phyloP scores from a whole-genome alignment of 306 rosid species.

The Dryas alaskensis region DNA sequence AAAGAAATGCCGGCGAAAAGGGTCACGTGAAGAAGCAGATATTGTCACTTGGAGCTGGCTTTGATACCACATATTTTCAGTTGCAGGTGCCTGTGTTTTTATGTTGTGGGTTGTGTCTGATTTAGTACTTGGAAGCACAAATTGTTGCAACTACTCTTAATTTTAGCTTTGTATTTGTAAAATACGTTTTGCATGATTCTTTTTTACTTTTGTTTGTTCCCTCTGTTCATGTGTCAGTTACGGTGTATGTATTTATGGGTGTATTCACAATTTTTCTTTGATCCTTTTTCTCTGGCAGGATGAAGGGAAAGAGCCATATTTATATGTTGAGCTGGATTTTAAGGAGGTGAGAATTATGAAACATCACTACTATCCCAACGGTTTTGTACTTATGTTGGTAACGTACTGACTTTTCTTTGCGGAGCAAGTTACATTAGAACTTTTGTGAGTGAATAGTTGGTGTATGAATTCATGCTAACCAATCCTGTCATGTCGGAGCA shows the following conservation, averaged over 20 bases:
- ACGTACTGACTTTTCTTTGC: conserved; percentile 10
- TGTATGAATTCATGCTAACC: conserved; percentile 18
- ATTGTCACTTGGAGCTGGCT: conserved; percentile 87
- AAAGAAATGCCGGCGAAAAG: conserved; percentile 28
- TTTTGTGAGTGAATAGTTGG: conserved; percentile 8
- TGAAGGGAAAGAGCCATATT: conserved; percentile 72
- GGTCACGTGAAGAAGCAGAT: conserved; percentile 41
- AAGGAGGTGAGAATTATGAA: conserved; percentile 62
- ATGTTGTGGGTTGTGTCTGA: conserved; percentile 26
- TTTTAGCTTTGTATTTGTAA: not conserved
- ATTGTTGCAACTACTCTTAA: not conserved
- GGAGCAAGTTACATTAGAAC: conserved; percentile 5
- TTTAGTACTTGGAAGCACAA: conserved; percentile 15
- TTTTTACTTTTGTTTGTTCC: not conserved
- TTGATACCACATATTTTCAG: conserved; percentile 88
- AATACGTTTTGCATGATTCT: not conserved
- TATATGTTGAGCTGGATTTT: conserved; percentile 93
- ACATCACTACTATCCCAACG: conserved; percentile 4
- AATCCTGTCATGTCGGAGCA: not conserved
- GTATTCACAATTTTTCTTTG: not conserved
- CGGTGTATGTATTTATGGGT: not conserved
- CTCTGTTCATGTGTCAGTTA: not conserved
- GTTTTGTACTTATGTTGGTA: conserved; percentile 18
- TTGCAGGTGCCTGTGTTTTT: conserved; percentile 61
- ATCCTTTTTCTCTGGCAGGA: conserved; percentile 49